phyloP scores from a whole-genome alignment of 2,329 filamentous ascomycete genomes.

The Phoma sp. region DNA sequence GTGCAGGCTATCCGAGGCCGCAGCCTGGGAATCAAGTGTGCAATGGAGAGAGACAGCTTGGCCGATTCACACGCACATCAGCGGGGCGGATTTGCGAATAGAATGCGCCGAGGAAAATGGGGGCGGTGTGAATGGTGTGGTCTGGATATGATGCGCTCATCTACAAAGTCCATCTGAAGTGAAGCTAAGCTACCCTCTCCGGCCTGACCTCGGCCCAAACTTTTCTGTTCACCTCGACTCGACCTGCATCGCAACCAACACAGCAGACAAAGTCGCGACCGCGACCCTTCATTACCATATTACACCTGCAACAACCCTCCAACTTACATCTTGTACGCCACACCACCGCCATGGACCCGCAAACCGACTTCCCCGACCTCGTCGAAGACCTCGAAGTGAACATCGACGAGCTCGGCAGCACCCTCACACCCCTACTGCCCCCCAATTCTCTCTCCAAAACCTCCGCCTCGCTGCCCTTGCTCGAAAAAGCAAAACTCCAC shows the following conservation, averaged over 20 bases:
- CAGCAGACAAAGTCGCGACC: neutral
- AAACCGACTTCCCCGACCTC: constrained; percentile 66
- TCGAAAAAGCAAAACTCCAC: constrained; percentile 94
- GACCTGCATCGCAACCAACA: neutral
- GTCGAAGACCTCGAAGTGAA: constrained; percentile 77
- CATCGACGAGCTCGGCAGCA: constrained; percentile 78
- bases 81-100: neutral
- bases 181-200: neutral
- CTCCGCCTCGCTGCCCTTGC: constrained; percentile 80
- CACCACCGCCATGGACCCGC: constrained; percentile 55
- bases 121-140: neutral
- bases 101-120: no score
- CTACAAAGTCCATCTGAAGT: neutral
- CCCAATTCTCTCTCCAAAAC: constrained; percentile 67
- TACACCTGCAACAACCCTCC: neutral
- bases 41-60: constrained; percentile 54
- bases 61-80: constrained; percentile 19
- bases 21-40: constrained; percentile 52
- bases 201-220: constrained; percentile 30
- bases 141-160: constrained; percentile 8
- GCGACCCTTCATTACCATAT: no score
- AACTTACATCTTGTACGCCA: no score
- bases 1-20: constrained; percentile 54
- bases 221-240: constrained; percentile 22
- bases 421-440: constrained; percentile 74